Conservation (phyloP, 768 basidiomycete genomes). For the Coprinopsis cinerea region DNA sequence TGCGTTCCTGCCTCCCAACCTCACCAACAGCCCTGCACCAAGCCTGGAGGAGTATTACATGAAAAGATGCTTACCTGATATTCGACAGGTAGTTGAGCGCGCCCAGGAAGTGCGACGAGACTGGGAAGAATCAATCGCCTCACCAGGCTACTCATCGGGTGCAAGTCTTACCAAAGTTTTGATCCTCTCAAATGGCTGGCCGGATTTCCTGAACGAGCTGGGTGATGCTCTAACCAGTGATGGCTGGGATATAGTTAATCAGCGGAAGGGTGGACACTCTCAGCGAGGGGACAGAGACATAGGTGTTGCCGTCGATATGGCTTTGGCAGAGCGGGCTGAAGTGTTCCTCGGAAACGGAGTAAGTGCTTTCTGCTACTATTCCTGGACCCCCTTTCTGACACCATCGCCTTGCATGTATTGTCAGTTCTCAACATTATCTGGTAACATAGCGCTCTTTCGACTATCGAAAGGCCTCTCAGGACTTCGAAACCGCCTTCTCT, state of each 20-base stretch:
- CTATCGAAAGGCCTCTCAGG: no score
- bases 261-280: slow-evolving; percentile 34
- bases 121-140: slow-evolving; percentile 10
- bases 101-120: slow-evolving; percentile 30
- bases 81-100: slow-evolving; percentile 33
- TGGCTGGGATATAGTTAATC: slow-evolving; percentile 39
- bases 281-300: slow-evolving; percentile 43
- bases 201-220: slow-evolving; percentile 35
- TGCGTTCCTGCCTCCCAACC: neutral
- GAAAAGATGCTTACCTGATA: slow-evolving; percentile 37
- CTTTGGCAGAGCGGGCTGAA: slow-evolving; percentile 49
- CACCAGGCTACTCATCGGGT: neutral
- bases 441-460: no score
- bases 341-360: slow-evolving; percentile 61
- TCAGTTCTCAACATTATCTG: no score
- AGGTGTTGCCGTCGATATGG: slow-evolving; percentile 54
- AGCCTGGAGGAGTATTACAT: slow-evolving; percentile 27
- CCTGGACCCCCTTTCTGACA: no score
- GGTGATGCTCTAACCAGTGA: slow-evolving; percentile 32
- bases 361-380: slow-evolving; percentile 20
- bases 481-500: no score
- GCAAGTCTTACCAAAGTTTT: slow-evolving; percentile 28
- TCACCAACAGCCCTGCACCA: neutral
- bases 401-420: no score
- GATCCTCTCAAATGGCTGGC: slow-evolving; percentile 48